Percentiles rank a stretch among this genome's conserved stretches.
Evolutionary conservation across 805 yeast species (phyloP).

Genomic region (Nakazawaea ishiwadae): DNA sequence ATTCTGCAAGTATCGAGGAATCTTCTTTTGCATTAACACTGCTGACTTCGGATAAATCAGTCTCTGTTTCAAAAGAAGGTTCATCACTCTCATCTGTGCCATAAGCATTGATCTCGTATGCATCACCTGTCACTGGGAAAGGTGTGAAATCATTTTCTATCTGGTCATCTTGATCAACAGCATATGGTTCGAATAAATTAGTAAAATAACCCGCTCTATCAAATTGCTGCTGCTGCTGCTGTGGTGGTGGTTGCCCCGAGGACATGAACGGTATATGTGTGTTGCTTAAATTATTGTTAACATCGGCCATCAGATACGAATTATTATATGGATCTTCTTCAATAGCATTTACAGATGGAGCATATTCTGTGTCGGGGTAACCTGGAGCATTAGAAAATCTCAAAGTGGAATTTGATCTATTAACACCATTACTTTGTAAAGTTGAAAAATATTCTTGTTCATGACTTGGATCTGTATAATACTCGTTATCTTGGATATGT

Average conservation of each 20-base stretch:
- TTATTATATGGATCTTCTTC: conserved; percentile 7
- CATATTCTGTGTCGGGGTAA: conserved; percentile 4
- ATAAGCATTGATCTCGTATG: conserved; percentile 18
- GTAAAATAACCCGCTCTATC: background rate
- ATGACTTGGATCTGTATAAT: background rate
- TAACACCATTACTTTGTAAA: conserved; percentile 1
- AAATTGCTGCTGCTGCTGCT: background rate
- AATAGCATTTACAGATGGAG: conserved; percentile 7
- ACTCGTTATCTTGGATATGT: background rate
- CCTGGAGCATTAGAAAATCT: background rate
- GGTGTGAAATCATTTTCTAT: conserved; percentile 26
- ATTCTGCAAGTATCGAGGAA: conserved; percentile 2
- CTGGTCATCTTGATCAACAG: conserved; percentile 20
- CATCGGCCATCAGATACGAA: conserved; percentile 6
- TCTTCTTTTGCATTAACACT: conserved; percentile 6
- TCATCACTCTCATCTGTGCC: conserved; percentile 5
- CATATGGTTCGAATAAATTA: conserved; percentile 16
- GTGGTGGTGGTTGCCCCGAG: background rate
- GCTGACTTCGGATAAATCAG: background rate
- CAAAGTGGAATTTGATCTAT: conserved; percentile 6
- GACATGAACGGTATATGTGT: conserved; percentile 6
- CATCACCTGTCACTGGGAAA: conserved; percentile 27
- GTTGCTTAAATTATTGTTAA: conserved; percentile 2
- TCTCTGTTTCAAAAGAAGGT: conserved; percentile 2
- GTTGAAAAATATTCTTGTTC: conserved; percentile 6